These are phyloP conservation scores for Monosporozyma servazzii DNA, from an alignment of 805 yeast genomes.

Conservation along the genomic window DNA sequence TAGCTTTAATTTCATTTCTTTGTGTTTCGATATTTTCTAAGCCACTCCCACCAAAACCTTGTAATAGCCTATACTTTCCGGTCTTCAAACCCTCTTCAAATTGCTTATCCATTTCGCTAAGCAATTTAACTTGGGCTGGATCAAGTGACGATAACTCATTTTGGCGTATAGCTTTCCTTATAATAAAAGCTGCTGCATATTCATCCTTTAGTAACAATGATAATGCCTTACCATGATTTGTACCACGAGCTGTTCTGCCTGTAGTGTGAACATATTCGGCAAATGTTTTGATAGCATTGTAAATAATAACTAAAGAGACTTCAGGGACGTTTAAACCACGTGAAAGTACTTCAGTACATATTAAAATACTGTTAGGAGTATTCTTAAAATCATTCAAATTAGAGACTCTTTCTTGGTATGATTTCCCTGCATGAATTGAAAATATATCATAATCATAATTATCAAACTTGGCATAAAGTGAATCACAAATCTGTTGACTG, in stretches of 20 bases:
- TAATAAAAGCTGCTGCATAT: constrained; percentile 55
- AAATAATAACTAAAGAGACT: constrained; percentile 71
- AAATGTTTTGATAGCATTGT: constrained; percentile 74
- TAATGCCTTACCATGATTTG: constrained; percentile 61
- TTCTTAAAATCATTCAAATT: constrained; percentile 62
- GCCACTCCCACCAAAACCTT: constrained; percentile 93
- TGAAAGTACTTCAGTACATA: constrained; percentile 93
- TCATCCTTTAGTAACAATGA: constrained; percentile 61
- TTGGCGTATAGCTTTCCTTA: constrained; percentile 41
- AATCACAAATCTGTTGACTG: constrained; percentile 80
- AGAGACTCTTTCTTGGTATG: constrained; percentile 69
- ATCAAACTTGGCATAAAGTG: constrained; percentile 40
- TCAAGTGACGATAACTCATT: constrained; percentile 32
- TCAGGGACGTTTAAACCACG: constrained; percentile 91
- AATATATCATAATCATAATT: constrained; percentile 47
- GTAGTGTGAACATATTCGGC: constrained; percentile 96
- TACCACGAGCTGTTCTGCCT: constrained; percentile 94
- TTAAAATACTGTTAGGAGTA: constrained; percentile 52
- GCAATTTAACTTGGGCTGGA: constrained; percentile 36
- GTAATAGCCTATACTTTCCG: constrained; percentile 55
- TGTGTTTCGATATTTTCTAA: constrained; percentile 61
- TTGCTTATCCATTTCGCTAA: constrained; percentile 38
- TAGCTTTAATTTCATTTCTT: constrained; percentile 20
- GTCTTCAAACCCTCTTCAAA: constrained; percentile 53
- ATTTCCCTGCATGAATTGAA: constrained; percentile 87